Base-by-base conservation (phyloP, 2,329 filamentous ascomycete species). In the Geosmithia flava region DNA sequence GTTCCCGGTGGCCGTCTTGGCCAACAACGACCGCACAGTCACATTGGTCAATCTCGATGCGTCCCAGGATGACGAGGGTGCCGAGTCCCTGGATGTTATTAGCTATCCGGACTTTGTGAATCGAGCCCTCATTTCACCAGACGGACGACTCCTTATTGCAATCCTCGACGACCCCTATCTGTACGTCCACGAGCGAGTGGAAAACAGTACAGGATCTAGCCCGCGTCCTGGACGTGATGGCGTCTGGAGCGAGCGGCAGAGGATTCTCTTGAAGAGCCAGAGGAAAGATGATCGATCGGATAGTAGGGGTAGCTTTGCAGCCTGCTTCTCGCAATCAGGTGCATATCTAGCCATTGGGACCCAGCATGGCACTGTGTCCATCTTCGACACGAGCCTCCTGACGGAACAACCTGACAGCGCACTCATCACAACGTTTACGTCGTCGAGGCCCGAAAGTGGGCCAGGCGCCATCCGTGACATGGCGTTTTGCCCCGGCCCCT, bases 1-100 rank as follows among this genome's bases (percentile, higher is more conserved):
- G 16, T 63, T 68, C 17, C 68, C 74, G 1, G 72, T 90, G n/a
- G 85, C 81, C 47, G 75, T 87, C 44, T 68, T 96, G 57, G 80
- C 86, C 44, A 96, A 96, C 67, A 98, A 98, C 61, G 93, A 97
- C 67, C 84, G 82, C 61, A 88, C 86, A 1, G 85, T 97, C 49
- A 83, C 84, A 27, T 68, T 96, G n/a, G 87, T 94, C 59, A 85
- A 83, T 45, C 70, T 97, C 19, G 71, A 77, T 27, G 78, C 83
- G 47, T 77, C 80, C 47, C 64, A 67, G 3, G 57, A 57, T 33
- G 61, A 61, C 43, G 63, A 68, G 16, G 63, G 63, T 45, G 62
- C 64, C 15, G 72, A 85, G 51, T 72, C 84, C 37, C 67, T 94
- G 20, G 80, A 86, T 48, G 75, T 81, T 42, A 69, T 96, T 47